A percentile compares a stretch with the other conserved stretches of the same genome.
Conservation (phyloP, 2,329 filamentous ascomycete species). For the Aspergillus candidus region DNA sequence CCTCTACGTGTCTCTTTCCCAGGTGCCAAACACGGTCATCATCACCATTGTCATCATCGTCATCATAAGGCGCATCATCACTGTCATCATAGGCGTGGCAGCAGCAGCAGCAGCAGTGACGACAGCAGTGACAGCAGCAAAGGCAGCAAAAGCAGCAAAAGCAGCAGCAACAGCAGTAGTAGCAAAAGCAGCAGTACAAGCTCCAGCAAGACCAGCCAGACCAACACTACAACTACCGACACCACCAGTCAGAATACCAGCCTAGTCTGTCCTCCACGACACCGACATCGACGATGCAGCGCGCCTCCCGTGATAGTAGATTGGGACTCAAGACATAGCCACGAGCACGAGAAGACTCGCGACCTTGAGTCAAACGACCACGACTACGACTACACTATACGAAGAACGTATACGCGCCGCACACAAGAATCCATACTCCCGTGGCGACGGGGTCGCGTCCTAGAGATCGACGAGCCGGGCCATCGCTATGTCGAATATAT, state of each 20-base stretch:
- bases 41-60: not conserved
- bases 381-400: conserved; percentile 1
- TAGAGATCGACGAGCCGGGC: conserved; percentile 2
- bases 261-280: conserved; percentile 1
- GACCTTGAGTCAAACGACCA: no score
- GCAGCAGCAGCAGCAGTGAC: not conserved
- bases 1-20: conserved; percentile 8
- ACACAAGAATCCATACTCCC: conserved; percentile 3
- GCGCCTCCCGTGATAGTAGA: no score
- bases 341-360: no score
- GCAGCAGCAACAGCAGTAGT: not conserved
- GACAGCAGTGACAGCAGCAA: conserved; percentile 1
- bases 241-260: conserved; percentile 2
- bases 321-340: no score
- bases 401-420: conserved; percentile 7
- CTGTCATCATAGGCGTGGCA: not conserved
- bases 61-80: not conserved
- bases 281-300: no score
- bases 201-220: conserved; percentile 2
- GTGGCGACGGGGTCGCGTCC: conserved; percentile 5
- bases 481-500: conserved; percentile 11
- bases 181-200: conserved; percentile 5
- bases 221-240: not conserved
- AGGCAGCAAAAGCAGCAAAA: conserved; percentile 3
- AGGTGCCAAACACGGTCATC: no score